These are phyloP conservation scores for Neospora caninum DNA, from an alignment of 169 alveolate species.

Conservation along the genomic window DNA sequence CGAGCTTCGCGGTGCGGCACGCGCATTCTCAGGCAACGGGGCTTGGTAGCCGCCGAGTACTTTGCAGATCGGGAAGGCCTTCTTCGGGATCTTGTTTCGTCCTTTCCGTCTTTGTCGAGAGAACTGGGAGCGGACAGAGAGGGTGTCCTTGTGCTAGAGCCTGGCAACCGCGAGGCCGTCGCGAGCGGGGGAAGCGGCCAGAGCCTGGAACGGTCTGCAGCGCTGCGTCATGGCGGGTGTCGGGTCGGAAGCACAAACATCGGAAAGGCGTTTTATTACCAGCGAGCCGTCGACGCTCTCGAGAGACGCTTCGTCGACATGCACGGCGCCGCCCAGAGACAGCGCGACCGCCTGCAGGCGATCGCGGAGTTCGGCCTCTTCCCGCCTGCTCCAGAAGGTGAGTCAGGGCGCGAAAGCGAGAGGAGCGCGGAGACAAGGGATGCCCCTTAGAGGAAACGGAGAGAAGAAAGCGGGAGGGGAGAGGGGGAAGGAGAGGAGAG, in stretches of 20 bases:
- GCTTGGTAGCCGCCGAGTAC: conserved; percentile 39
- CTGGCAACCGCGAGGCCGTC: background rate
- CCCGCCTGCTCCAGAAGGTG: conserved; percentile 40
- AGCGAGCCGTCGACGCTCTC: conserved; percentile 1
- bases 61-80: conserved; percentile 37
- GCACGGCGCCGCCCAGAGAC: conserved; percentile 28
- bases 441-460: background rate
- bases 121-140: background rate
- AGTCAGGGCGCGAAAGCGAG: background rate
- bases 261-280: background rate
- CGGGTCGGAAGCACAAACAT: background rate
- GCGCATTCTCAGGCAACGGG: background rate
- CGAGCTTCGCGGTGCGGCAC: background rate
- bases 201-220: background rate
- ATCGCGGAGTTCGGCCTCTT: conserved; percentile 39
- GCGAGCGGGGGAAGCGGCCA: background rate
- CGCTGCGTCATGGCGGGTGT: background rate
- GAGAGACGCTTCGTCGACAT: background rate
- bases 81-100: background rate
- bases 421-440: background rate
- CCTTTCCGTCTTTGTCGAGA: background rate
- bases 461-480: too few species aligned
- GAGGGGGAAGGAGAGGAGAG: too few species aligned
- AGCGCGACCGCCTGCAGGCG: conserved; percentile 32
- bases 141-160: background rate